Base-by-base conservation (phyloP, 768 basidiomycete species). In the Termitomyces sp. region DNA sequence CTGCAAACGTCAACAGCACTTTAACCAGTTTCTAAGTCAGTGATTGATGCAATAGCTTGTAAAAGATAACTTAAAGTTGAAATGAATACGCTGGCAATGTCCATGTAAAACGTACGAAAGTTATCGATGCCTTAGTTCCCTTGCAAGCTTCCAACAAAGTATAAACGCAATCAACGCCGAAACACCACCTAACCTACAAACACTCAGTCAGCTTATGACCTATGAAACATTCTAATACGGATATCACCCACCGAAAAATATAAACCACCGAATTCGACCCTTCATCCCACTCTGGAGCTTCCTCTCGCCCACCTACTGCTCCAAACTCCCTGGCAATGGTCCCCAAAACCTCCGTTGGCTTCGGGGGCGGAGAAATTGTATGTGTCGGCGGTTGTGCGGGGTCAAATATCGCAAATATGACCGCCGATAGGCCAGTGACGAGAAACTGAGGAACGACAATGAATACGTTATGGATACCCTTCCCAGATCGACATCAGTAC, bases 381-480 rank as follows among this genome's bases (percentile, higher is more conserved):
- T 59, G 55, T 14, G 52, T 22, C 41, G 62, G 60, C 59, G 27
- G 69, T 74, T 79, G 83, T 26, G 72, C 67, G 0, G 89, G 87
- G 59, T 96, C 94, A 59, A 94, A 78, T 5, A 97, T 71, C 16
- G 90, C 90, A 65, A 98, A 97, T 46, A 98, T 80, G 59, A 95
- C 74, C 10, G 94, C 84, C 0, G 93, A 86, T 5, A 98, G 70
- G 24, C 86, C 93, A 0, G 92, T 95, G 32, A 95, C 88, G 41
- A 98, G 78, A 72, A 98, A 95, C 66, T 98, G 96, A 0, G 96
- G 96, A 7, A 97, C 74, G 58, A 98, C 96, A 60, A 98, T 77
- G 71, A 90, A 96, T 58, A 97, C 82, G 66, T 97, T 98, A 71
- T 98, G 94, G 53, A 98, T 96, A 41, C 96, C 94, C 92, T 94